These are phyloP conservation scores for Durusdinium trenchii DNA, from an alignment of 73 alveolate species.

Conservation along the genomic window DNA sequence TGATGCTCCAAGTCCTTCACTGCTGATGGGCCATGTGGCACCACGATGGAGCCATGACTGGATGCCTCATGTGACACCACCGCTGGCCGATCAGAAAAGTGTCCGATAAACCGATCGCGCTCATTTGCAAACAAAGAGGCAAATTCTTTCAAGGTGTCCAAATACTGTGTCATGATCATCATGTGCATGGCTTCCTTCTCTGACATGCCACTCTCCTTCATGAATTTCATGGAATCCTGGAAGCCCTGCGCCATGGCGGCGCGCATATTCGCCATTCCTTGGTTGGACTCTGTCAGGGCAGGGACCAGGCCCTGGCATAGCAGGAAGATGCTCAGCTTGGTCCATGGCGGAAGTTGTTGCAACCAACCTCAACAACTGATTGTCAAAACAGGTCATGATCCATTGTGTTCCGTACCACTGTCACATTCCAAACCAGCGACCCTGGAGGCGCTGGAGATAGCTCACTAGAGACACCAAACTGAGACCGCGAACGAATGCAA, in stretches of 20 bases:
- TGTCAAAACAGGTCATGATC: too few relatives aligned
- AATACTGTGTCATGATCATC: slow-evolving; percentile 88
- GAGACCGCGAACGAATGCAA: too few relatives aligned
- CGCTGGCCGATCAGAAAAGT: too few relatives aligned
- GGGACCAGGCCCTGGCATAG: too few relatives aligned
- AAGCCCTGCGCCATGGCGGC: slow-evolving; percentile 94
- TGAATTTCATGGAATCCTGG: slow-evolving; percentile 83
- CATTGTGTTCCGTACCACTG: too few relatives aligned
- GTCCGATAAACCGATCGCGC: neutral
- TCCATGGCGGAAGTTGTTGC: too few relatives aligned
- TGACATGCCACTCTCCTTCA: slow-evolving; percentile 81
- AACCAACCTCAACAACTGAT: too few relatives aligned
- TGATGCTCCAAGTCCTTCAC: slow-evolving; percentile 34
- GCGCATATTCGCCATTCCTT: slow-evolving; percentile 94
- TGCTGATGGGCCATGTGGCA: slow-evolving; percentile 86
- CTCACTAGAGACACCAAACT: too few relatives aligned
- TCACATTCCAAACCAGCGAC: too few relatives aligned
- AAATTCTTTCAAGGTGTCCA: slow-evolving; percentile 77
- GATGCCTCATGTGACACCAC: neutral
- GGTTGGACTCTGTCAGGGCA: too few relatives aligned
- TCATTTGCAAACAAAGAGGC: neutral
- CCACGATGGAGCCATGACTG: slow-evolving; percentile 86
- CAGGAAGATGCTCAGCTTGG: too few relatives aligned
- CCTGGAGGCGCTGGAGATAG: too few relatives aligned
- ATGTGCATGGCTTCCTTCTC: slow-evolving; percentile 87